Evolutionary conservation across 345 rosid species (phyloP).

Genomic region (Hibiscus mutabilis): DNA sequence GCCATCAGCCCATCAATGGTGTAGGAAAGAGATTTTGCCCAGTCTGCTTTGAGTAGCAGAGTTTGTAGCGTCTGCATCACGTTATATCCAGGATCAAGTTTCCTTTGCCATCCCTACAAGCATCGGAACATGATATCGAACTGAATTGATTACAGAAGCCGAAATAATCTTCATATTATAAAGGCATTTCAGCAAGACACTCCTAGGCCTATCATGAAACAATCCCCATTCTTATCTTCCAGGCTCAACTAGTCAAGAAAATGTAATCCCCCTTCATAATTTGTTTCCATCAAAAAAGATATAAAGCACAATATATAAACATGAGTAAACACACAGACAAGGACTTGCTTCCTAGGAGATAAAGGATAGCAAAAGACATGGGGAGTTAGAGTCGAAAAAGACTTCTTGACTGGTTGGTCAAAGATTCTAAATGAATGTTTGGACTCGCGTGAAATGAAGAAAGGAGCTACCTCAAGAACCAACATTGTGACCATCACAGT

Average conservation of each 20-base stretch:
- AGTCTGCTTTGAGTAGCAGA: constrained; percentile 71
- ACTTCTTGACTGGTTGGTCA: background rate
- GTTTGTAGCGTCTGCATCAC: constrained; percentile 79
- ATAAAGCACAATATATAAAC: background rate
- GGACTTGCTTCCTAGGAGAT: background rate
- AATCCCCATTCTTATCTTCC: background rate
- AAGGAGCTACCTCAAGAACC: constrained; percentile 79
- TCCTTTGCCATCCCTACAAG: constrained; percentile 89
- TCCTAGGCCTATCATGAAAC: background rate
- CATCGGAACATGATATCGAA: background rate
- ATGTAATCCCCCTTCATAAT: background rate
- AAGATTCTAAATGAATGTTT: background rate
- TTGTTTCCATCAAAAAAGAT: background rate
- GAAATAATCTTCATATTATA: background rate
- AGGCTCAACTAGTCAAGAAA: background rate
- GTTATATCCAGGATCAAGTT: constrained; percentile 82
- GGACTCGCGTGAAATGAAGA: background rate
- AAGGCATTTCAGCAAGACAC: background rate
- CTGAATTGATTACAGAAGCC: background rate
- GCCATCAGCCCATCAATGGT: constrained; percentile 98
- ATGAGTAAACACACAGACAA: background rate
- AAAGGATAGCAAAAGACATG: background rate
- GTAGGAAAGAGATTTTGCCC: constrained; percentile 88
- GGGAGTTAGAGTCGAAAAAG: background rate
- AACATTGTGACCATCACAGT: constrained; percentile 65